These are phyloP conservation scores for Guyanaporus albipodus DNA, from an alignment of 768 basidiomycete species.

Conservation along the genomic window DNA sequence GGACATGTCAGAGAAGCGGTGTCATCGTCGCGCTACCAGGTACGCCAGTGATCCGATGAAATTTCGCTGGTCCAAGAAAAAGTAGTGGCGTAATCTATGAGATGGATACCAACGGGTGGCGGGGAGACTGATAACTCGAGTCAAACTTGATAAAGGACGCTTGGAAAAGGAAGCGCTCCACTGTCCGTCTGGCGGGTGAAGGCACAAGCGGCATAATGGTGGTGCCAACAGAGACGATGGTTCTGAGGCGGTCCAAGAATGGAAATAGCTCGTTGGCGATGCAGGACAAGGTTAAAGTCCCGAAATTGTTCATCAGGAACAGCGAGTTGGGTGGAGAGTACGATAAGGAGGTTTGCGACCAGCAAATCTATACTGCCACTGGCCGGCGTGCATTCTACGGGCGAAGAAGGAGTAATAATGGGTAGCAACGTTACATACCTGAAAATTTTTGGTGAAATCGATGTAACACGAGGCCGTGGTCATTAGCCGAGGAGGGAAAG, in stretches of 20 bases:
- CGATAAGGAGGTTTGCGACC: not conserved
- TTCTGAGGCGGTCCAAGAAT: constrained; percentile 14
- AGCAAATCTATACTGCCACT: not conserved
- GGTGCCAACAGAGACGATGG: constrained; percentile 2
- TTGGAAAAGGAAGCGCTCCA: not conserved
- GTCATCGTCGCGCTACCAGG: constrained; percentile 6
- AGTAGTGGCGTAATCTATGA: not conserved
- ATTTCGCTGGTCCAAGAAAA: not conserved
- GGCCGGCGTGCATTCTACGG: constrained; percentile 1
- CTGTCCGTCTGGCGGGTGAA: not conserved
- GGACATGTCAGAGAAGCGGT: constrained; percentile 11
- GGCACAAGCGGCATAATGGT: not conserved
- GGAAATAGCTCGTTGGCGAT: constrained; percentile 12
- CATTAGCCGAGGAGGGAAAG: constrained; percentile 18
- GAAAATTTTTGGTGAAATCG: constrained; percentile 11
- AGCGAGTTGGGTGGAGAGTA: not conserved
- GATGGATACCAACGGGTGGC: not conserved
- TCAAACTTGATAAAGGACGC: constrained; percentile 9
- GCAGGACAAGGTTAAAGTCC: constrained; percentile 21
- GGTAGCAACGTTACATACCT: constrained; percentile 5
- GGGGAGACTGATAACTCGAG: not conserved
- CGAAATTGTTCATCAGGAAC: constrained; percentile 15
- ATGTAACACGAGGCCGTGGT: constrained; percentile 10
- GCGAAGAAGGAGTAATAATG: not conserved
- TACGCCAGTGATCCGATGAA: not conserved